Evolutionary conservation across 306 rosid species (phyloP), one percentile per base, ranked within the genome.

Genomic region (Begonia peltatifolia): DNA sequence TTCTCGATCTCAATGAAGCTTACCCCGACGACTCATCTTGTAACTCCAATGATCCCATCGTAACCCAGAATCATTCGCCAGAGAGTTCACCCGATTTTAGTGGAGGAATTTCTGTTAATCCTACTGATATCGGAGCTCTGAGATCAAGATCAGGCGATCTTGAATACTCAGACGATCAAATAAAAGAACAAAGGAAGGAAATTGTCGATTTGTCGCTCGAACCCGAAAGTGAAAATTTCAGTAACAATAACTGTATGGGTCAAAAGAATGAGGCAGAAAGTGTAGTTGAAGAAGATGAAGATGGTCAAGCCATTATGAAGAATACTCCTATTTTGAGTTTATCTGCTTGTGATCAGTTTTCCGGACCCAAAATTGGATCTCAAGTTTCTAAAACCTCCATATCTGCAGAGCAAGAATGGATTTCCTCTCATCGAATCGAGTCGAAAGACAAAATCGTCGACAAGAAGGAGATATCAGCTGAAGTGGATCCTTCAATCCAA

Each of bases 1-100:
- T 57, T 11, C 22, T 80, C 47, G 83, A 76, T 73, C 83, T 80
- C 41, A 80, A 74, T 60, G 74, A 71, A 74, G 71, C 60, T 63
- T 73, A 53, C n/a, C 56, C 48, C 36, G 76, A 60, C 59, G 74
- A 60, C 41, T 63, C 75, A 12, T 70, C 73, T 46, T 64, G 73
- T 67, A 22, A 64, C 69, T 74, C 83, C n/a, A 68, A 68, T 63
- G 81, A 71, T 63, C 71, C 57, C 44, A 20, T 55, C 12, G 46
- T 48, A 42, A 50, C 60, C 35, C 68, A 42, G 59, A 71, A 64
- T 70, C 69, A 79, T 48, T 64, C 75, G 42, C 62, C 79, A 17
- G 72, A 62, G 46, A 68, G 69, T 41, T 43, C 61, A 2, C 65
- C 44, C 50, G 61, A 55, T 62, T 61, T 67, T 62, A 42, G 55